Evolutionary conservation across 2,329 filamentous ascomycete genomes (phyloP).

Genomic region (Aspergillus sp.): DNA sequence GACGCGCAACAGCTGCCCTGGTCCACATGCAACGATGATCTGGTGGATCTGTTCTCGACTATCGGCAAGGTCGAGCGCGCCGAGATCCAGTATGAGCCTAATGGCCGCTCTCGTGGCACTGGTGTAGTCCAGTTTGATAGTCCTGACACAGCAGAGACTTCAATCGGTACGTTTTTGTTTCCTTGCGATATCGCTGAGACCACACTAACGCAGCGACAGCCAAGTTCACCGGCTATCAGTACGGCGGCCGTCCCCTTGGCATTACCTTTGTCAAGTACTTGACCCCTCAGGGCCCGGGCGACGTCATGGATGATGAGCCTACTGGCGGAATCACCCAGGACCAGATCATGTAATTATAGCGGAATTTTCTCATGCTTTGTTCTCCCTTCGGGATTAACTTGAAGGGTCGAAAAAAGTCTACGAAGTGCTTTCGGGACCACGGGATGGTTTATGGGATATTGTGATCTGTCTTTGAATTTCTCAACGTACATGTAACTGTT

Average conservation of each 20-base stretch:
- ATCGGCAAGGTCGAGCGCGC: conserved; percentile 97
- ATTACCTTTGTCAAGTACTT: conserved; percentile 93
- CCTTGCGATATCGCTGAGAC: not conserved
- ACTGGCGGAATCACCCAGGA: conserved; percentile 81
- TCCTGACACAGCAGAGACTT: conserved; percentile 81
- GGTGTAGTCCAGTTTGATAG: conserved; percentile 94
- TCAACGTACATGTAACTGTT: conserved; percentile 9
- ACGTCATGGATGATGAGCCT: conserved; percentile 79
- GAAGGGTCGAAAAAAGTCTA: conserved; percentile 15
- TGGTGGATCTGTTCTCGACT: conserved; percentile 93
- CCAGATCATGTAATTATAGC: conserved; percentile 78
- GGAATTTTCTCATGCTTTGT: conserved; percentile 4
- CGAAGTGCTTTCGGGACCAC: conserved; percentile 7
- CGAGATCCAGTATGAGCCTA: conserved; percentile 98
- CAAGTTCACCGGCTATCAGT: conserved; percentile 97
- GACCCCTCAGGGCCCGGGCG: conserved; percentile 60
- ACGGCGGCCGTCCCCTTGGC: conserved; percentile 89
- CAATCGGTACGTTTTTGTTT: conserved; percentile 61
- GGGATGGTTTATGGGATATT: not conserved
- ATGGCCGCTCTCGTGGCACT: conserved; percentile 89
- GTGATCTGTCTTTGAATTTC: conserved; percentile 5
- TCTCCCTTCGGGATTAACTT: not conserved
- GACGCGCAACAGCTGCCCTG: conserved; percentile 72
- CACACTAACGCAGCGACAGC: conserved; percentile 45
- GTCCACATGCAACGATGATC: conserved; percentile 98